These are phyloP conservation scores for Neurospora africana DNA, from an alignment of 495 filamentous ascomycete species.

Conservation along the genomic window DNA sequence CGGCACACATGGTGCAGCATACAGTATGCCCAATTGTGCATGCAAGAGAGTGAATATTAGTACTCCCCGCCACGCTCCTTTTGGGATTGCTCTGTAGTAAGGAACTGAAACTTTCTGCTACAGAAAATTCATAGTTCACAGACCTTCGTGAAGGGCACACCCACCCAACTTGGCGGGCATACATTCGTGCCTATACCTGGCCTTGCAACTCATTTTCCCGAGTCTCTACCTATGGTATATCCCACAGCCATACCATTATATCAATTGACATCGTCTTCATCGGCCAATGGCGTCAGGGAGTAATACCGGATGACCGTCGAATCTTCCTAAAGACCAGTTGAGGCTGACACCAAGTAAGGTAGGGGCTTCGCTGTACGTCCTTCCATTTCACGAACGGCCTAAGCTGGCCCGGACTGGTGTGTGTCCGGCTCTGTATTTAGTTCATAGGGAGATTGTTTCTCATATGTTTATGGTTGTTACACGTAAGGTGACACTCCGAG, in stretches of 20 bases:
- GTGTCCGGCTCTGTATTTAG: background rate
- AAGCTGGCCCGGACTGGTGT: background rate
- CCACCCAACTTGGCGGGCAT: too few relatives aligned
- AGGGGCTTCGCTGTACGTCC: background rate
- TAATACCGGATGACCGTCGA: background rate
- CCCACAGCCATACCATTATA: too few relatives aligned
- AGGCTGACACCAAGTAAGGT: background rate
- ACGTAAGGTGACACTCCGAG: background rate
- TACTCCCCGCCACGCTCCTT: background rate
- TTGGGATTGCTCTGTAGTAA: too few relatives aligned
- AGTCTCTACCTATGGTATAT: too few relatives aligned
- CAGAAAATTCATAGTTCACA: too few relatives aligned
- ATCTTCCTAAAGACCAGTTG: background rate
- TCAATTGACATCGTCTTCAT: background rate
- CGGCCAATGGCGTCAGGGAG: background rate
- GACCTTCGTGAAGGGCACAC: too few relatives aligned
- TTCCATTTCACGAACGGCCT: background rate
- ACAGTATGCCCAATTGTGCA: background rate
- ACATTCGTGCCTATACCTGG: too few relatives aligned
- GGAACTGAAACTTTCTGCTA: too few relatives aligned
- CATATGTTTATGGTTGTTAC: background rate
- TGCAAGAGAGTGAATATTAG: background rate
- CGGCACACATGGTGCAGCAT: background rate
- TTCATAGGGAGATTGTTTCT: background rate
- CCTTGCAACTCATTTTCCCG: too few relatives aligned